These are phyloP conservation scores for Sclerotinia glacialis DNA, from an alignment of 2,329 filamentous ascomycete species.

Conservation along the genomic window DNA sequence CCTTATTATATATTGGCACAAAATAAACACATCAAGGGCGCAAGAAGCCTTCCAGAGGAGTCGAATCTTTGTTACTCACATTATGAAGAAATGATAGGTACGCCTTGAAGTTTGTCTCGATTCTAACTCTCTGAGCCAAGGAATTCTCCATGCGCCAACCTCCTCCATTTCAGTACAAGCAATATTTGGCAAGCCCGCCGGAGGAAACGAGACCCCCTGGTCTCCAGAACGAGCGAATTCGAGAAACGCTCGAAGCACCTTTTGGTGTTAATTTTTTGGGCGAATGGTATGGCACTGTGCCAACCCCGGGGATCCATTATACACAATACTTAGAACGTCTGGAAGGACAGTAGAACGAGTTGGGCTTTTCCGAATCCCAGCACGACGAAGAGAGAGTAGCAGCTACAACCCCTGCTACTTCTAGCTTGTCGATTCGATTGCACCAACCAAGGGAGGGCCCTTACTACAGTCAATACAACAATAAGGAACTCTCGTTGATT, in stretches of 20 bases:
- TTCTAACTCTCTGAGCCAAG: not conserved
- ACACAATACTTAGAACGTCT: not conserved
- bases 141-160: not conserved
- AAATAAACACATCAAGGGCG: not conserved
- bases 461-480: not conserved
- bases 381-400: not conserved
- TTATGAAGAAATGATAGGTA: not conserved
- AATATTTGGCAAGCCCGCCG: not conserved
- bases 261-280: not conserved
- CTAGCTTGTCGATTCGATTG: not conserved
- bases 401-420: not conserved
- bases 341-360: not conserved
- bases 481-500: not conserved
- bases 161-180: not conserved
- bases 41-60: not conserved
- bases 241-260: not conserved
- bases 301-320: not conserved
- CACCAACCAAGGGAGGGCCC: not conserved
- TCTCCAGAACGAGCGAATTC: not conserved
- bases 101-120: too few species aligned
- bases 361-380: not conserved
- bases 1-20: too few species aligned
- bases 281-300: not conserved
- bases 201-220: not conserved
- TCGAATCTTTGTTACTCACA: not conserved